phyloP scores from a whole-genome alignment of 129 eudicot genomes.

The Tagetes patula region DNA sequence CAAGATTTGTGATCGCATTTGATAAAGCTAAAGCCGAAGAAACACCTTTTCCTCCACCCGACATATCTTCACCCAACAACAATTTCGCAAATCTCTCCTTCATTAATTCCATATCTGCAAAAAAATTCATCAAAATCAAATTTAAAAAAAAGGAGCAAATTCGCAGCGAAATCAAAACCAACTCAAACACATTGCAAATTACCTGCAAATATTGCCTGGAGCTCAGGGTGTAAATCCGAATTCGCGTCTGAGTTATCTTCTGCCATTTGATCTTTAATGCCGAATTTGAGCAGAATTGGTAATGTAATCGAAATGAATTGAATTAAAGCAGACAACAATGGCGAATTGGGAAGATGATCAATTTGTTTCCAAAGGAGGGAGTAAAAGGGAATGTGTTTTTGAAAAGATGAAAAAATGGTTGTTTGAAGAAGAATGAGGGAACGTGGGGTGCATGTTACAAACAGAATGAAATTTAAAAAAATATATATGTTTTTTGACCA shows the following conservation, averaged over 20 bases:
- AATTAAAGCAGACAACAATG: conserved; percentile 8
- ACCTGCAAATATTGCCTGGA: conserved; percentile 35
- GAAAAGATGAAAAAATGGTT: conserved; percentile 25
- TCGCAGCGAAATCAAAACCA: background rate
- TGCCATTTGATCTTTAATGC: conserved; percentile 22
- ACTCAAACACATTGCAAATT: background rate
- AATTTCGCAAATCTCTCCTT: conserved; percentile 90
- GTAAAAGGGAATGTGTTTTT: conserved; percentile 30
- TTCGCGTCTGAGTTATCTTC: conserved; percentile 27
- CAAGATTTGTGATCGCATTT: conserved; percentile 90
- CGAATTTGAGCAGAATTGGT: conserved; percentile 26
- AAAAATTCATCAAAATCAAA: conserved; percentile 5
- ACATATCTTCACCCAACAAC: conserved; percentile 97
- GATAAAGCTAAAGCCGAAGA: conserved; percentile 94
- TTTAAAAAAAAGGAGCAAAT: background rate
- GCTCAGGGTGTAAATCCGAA: conserved; percentile 33
- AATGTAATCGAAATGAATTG: conserved; percentile 9
- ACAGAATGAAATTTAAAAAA: background rate
- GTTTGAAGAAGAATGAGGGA: conserved; percentile 41
- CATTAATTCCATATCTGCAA: conserved; percentile 67
- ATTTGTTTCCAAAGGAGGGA: conserved; percentile 23
- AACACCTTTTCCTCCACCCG: conserved; percentile 97
- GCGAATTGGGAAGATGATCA: background rate
- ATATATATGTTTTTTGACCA: too few species aligned
- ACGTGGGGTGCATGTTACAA: conserved; percentile 73